Evolutionary conservation across 2,329 filamentous ascomycete genomes (phyloP).

Genomic region (Thielaviopsis populi): DNA sequence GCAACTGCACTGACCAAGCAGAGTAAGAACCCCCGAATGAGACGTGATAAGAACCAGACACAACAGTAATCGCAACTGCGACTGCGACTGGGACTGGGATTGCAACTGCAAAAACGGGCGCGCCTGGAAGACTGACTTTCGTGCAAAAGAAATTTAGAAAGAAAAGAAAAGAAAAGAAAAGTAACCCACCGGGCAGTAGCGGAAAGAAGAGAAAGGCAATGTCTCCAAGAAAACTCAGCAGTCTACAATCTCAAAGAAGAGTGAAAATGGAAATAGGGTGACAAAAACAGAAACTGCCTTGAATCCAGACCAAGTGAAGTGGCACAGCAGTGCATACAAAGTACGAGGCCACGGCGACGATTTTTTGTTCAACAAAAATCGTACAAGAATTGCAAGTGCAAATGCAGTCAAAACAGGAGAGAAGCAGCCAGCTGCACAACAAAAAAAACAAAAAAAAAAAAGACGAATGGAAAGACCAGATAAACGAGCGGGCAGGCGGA

Average conservation of each 20-base stretch:
- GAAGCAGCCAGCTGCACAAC: not conserved
- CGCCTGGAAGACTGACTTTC: not conserved
- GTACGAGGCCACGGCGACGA: not conserved
- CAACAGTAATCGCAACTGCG: not conserved
- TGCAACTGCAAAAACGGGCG: not conserved
- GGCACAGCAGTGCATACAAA: not conserved
- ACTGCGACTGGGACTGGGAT: not conserved
- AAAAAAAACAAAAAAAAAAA: not conserved
- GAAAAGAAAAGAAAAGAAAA: no score
- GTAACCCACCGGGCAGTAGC: not conserved
- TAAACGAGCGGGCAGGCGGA: no score
- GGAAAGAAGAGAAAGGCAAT: not conserved
- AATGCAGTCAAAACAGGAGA: not conserved
- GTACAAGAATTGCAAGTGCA: not conserved
- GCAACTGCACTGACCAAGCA: not conserved
- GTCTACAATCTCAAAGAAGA: not conserved
- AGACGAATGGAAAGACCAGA: not conserved
- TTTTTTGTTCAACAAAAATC: not conserved
- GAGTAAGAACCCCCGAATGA: not conserved
- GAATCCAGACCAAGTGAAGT: not conserved
- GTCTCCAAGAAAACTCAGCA: not conserved
- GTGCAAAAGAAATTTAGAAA: no score
- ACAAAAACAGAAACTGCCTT: slow-evolving; percentile 6
- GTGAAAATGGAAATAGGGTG: not conserved
- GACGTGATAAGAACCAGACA: not conserved